phyloP scores from a whole-genome alignment of 129 eudicot genomes.

The Dittrichia graveolens region DNA sequence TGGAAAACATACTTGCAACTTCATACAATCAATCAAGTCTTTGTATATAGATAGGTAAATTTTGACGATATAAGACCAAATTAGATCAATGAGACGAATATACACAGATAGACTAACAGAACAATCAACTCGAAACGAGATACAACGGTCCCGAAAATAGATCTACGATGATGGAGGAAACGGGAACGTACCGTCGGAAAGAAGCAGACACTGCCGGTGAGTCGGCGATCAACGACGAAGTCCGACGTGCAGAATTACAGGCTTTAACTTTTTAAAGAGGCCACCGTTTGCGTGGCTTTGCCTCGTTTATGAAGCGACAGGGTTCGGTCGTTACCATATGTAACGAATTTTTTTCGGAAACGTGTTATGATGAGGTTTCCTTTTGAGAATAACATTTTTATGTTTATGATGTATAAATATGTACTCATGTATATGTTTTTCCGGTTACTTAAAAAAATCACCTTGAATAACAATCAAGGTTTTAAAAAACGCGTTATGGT shows the following conservation, averaged over 20 bases:
- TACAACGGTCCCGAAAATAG: neutral
- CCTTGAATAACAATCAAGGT: no score
- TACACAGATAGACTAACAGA: neutral
- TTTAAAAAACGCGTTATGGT: no score
- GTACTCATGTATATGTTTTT: no score
- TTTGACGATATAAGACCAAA: neutral
- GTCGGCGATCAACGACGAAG: constrained; percentile 18
- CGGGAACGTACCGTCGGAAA: constrained; percentile 12
- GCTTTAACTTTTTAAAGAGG: neutral
- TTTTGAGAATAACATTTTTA: no score
- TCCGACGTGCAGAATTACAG: neutral
- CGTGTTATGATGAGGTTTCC: no score
- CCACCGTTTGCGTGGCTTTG: constrained; percentile 16
- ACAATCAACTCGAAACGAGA: neutral
- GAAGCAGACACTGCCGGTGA: constrained; percentile 15
- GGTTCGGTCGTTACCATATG: neutral
- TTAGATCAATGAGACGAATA: neutral
- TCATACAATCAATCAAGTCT: neutral
- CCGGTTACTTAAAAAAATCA: no score
- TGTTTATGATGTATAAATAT: no score
- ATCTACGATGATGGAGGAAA: neutral
- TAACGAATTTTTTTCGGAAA: neutral
- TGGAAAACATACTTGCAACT: neutral
- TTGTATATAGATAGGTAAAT: neutral
- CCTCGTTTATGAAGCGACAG: constrained; percentile 7